A percentile compares a stretch with the other conserved stretches of the same genome.
Conservation (phyloP, 768 basidiomycete genomes). For the Auricularia cornea region DNA sequence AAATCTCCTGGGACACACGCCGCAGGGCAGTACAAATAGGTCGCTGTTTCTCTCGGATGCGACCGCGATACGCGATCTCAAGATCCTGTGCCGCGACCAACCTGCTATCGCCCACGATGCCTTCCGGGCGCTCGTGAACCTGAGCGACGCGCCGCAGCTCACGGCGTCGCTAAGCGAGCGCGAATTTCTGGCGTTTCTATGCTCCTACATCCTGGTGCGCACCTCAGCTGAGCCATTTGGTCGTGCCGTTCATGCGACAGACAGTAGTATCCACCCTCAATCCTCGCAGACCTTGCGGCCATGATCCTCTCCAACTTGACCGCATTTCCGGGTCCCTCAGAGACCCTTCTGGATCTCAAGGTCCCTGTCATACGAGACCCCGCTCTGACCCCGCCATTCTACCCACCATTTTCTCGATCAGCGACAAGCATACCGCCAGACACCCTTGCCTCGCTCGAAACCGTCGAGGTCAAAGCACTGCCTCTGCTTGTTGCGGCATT, state of each 20-base stretch:
- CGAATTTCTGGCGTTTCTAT: slow-evolving; percentile 69
- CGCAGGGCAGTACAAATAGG: slow-evolving; percentile 60
- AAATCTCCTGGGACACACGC: slow-evolving; percentile 75
- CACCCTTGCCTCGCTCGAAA: slow-evolving; percentile 53
- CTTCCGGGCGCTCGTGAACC: slow-evolving; percentile 86
- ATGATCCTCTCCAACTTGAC: slow-evolving; percentile 97
- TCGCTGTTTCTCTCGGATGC: slow-evolving; percentile 70
- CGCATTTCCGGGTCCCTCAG: slow-evolving; percentile 44
- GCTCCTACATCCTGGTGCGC: slow-evolving; percentile 84
- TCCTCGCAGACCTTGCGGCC: slow-evolving; percentile 88
- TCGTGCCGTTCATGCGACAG: background rate
- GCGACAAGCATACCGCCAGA: slow-evolving; percentile 70
- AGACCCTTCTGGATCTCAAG: slow-evolving; percentile 54
- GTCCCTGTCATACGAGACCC: slow-evolving; percentile 51
- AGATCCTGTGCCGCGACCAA: slow-evolving; percentile 82
- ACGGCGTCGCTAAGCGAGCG: slow-evolving; percentile 58
- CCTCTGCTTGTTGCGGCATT: slow-evolving; percentile 88
- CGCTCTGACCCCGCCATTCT: slow-evolving; percentile 46
- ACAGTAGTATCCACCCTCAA: slow-evolving; percentile 74
- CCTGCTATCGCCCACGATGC: slow-evolving; percentile 92
- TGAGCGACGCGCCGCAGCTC: slow-evolving; percentile 75
- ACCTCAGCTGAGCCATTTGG: background rate
- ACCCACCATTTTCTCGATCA: slow-evolving; percentile 69
- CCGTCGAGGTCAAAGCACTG: slow-evolving; percentile 52
- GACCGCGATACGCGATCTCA: slow-evolving; percentile 69